These are phyloP conservation scores for Byssochlamys sp. DNA, from an alignment of 2,329 filamentous ascomycete genomes.

Conservation along the genomic window DNA sequence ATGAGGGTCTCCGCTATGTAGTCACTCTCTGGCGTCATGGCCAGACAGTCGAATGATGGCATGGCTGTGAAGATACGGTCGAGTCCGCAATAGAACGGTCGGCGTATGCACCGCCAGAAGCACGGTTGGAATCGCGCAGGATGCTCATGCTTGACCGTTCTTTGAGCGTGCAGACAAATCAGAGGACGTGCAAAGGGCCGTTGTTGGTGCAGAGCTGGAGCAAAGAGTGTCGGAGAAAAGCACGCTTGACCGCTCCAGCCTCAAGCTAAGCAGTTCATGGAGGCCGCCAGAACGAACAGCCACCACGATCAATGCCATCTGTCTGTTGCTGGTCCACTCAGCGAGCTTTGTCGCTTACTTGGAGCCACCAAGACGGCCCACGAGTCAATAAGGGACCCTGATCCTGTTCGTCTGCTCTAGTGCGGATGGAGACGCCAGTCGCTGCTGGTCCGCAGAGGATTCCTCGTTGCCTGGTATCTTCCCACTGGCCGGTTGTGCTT, in stretches of 20 bases:
- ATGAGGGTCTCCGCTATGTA: neutral
- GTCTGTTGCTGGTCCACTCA: neutral
- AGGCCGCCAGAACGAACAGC: neutral
- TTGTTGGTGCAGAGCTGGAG: neutral
- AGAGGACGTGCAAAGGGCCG: neutral
- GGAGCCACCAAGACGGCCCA: neutral
- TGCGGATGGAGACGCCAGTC: neutral
- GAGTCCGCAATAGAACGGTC: neutral
- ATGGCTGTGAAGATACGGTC: neutral
- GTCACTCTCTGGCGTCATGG: neutral
- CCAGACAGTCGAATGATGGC: neutral
- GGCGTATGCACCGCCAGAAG: neutral
- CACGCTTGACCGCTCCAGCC: neutral
- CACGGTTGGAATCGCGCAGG: neutral
- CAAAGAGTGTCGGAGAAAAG: neutral
- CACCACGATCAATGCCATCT: neutral
- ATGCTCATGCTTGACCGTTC: neutral
- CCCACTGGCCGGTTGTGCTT: neutral
- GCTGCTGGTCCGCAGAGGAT: neutral
- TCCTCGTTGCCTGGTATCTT: neutral
- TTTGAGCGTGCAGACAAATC: neutral
- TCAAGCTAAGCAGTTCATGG: neutral
- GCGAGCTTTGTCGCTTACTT: neutral
- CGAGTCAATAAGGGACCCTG: neutral
- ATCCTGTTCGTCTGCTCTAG: neutral